Evolutionary conservation across 2,329 filamentous ascomycete genomes (phyloP).

Genomic region (Aspergillus vadensis): DNA sequence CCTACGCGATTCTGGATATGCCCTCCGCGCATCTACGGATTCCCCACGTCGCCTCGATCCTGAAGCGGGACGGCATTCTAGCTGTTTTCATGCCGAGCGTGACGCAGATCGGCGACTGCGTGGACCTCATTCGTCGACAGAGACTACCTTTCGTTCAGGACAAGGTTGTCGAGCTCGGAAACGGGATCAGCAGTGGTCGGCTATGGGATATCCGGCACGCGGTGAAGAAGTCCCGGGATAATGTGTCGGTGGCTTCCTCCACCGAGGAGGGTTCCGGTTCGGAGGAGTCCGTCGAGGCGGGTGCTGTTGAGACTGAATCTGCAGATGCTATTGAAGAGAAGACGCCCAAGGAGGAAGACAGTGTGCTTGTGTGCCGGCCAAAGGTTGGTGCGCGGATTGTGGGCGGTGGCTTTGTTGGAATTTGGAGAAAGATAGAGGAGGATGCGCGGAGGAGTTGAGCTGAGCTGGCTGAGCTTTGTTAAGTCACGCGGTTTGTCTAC

Average conservation of each 20-base stretch:
- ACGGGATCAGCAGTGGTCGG: conserved; percentile 49
- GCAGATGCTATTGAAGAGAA: conserved; percentile 10
- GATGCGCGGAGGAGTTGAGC: conserved; percentile 19
- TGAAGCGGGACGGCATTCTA: conserved; percentile 66
- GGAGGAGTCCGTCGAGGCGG: conserved; percentile 13
- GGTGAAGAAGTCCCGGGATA: conserved; percentile 39
- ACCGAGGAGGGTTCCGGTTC: conserved; percentile 13
- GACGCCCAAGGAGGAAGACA: conserved; percentile 30
- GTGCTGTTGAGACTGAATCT: conserved; percentile 16
- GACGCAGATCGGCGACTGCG: conserved; percentile 71
- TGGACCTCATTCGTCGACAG: conserved; percentile 56
- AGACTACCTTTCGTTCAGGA: conserved; percentile 56
- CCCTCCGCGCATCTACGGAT: conserved; percentile 61
- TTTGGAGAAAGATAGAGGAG: conserved; percentile 50
- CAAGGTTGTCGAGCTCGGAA: conserved; percentile 49
- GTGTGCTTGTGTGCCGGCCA: conserved; percentile 55
- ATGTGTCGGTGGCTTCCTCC: conserved; percentile 36
- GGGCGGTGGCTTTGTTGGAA: conserved; percentile 55
- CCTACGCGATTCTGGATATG: conserved; percentile 73
- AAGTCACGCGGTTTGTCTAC: background rate
- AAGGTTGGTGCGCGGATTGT: conserved; percentile 51
- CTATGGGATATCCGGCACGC: conserved; percentile 51
- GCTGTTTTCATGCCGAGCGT: conserved; percentile 76
- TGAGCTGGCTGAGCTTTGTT: background rate
- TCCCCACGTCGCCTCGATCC: conserved; percentile 50